Conservation (phyloP, 768 basidiomycete genomes). For the Kwoniella sp. region DNA sequence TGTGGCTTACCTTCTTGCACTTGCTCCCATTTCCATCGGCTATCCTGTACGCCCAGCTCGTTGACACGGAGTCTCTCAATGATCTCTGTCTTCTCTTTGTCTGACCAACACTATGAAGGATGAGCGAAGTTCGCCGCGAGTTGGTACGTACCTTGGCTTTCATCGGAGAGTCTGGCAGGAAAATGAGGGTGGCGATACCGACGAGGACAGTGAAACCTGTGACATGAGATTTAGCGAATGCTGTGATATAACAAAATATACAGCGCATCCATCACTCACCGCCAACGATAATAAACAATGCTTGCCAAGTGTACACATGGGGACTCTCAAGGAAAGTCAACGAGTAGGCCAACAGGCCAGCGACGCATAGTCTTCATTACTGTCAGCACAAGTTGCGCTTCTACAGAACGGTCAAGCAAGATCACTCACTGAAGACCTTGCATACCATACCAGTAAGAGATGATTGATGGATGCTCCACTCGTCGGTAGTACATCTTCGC, state of each 20-base stretch:
- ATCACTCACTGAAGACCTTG: slow-evolving; percentile 33
- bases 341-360: slow-evolving; percentile 62
- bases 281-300: slow-evolving; percentile 40
- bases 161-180: slow-evolving; percentile 58
- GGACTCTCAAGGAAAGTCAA: slow-evolving; percentile 60
- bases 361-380: slow-evolving; percentile 51
- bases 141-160: slow-evolving; percentile 28
- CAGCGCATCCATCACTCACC: slow-evolving; percentile 20
- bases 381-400: no score
- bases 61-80: slow-evolving; percentile 63
- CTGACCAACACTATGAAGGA: slow-evolving; percentile 57
- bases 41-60: slow-evolving; percentile 63
- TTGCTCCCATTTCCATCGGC: slow-evolving; percentile 58
- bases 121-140: slow-evolving; percentile 8
- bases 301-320: slow-evolving; percentile 61
- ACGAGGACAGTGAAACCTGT: slow-evolving; percentile 60
- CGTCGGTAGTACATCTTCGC: slow-evolving; percentile 63
- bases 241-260: no score
- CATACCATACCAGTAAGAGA: slow-evolving; percentile 37
- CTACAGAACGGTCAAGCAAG: background rate
- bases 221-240: no score
- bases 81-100: slow-evolving; percentile 60
- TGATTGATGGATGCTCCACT: slow-evolving; percentile 59
- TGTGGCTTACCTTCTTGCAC: slow-evolving; percentile 55
- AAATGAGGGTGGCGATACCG: slow-evolving; percentile 61